A percentile compares a stretch with the other conserved stretches of the same genome.
Conservation (phyloP, 352 stramenopile genomes). For the Bremia lactucae region DNA sequence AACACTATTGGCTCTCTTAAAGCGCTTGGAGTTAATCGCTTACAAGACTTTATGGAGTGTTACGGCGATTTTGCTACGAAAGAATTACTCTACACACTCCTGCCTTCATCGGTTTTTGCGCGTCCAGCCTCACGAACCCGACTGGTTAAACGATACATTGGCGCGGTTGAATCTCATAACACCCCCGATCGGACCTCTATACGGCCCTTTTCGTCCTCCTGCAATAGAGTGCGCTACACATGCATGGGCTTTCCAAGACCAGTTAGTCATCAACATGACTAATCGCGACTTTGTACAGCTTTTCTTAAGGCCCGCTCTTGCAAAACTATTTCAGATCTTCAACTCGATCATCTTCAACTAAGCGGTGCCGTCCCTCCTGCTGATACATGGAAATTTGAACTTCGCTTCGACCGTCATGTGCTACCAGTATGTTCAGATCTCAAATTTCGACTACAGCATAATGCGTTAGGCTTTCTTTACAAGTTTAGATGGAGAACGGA, state of each 20-base stretch:
- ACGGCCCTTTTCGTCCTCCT: background rate
- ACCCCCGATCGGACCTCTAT: background rate
- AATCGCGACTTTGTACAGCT: conserved; percentile 4
- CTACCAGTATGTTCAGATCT: conserved; percentile 5
- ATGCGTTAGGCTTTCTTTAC: conserved; percentile 8
- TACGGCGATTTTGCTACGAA: background rate
- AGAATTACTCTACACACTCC: background rate
- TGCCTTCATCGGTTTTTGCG: background rate
- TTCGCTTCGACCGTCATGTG: background rate
- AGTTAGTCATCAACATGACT: background rate
- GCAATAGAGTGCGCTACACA: background rate
- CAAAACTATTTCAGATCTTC: background rate
- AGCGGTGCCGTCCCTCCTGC: background rate
- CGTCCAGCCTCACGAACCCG: background rate
- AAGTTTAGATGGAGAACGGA: conserved; percentile 2
- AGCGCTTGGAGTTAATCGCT: background rate
- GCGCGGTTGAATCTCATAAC: background rate
- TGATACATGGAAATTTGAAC: background rate
- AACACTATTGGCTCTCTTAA: background rate
- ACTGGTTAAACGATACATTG: background rate
- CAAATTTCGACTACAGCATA: conserved; percentile 12
- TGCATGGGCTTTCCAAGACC: background rate
- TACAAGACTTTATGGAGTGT: conserved; percentile 4
- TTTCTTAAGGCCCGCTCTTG: background rate
- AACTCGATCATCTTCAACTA: background rate